A percentile compares a stretch with the other conserved stretches of the same genome.
Evolutionary conservation across 148 eudicot genomes (phyloP).

Genomic region (Gaultheria prostrata): DNA sequence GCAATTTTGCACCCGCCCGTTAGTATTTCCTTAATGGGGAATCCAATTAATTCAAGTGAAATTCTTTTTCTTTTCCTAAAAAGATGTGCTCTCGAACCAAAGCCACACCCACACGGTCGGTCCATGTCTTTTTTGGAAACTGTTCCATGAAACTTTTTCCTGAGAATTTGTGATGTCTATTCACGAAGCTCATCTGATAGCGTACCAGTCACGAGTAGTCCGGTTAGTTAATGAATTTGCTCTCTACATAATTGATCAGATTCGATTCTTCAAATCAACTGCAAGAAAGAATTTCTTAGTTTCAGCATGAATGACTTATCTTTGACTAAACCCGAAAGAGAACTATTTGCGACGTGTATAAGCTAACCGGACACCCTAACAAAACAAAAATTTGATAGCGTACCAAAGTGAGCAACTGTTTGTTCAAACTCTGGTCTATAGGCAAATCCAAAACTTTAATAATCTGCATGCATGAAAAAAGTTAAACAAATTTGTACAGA

Average conservation of each 20-base stretch:
- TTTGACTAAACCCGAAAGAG: too few relatives aligned
- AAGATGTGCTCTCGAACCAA: constrained; percentile 7
- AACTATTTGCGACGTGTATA: too few relatives aligned
- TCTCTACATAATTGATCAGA: too few relatives aligned
- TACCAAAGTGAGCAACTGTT: not conserved
- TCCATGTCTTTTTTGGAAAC: not conserved
- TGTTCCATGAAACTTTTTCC: not conserved
- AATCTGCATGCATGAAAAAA: not conserved
- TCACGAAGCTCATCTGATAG: not conserved
- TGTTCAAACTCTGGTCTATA: not conserved
- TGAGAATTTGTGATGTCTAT: not conserved
- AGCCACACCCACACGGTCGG: constrained; percentile 19
- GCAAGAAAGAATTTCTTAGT: too few relatives aligned
- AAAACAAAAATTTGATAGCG: too few relatives aligned
- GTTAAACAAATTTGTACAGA: not conserved
- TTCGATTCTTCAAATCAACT: too few relatives aligned
- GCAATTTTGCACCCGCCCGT: too few relatives aligned
- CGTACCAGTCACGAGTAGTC: too few relatives aligned
- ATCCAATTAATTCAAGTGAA: constrained; percentile 7
- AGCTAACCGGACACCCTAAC: too few relatives aligned
- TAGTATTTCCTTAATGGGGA: too few relatives aligned
- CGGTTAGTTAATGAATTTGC: too few relatives aligned
- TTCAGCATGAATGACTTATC: too few relatives aligned
- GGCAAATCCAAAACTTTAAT: not conserved
- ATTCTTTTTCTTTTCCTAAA: constrained; percentile 12